Percentiles rank a stretch among this genome's conserved stretches.
These are phyloP conservation scores for Saturnispora sekii DNA, from an alignment of 805 yeast genomes.

Conservation along the genomic window DNA sequence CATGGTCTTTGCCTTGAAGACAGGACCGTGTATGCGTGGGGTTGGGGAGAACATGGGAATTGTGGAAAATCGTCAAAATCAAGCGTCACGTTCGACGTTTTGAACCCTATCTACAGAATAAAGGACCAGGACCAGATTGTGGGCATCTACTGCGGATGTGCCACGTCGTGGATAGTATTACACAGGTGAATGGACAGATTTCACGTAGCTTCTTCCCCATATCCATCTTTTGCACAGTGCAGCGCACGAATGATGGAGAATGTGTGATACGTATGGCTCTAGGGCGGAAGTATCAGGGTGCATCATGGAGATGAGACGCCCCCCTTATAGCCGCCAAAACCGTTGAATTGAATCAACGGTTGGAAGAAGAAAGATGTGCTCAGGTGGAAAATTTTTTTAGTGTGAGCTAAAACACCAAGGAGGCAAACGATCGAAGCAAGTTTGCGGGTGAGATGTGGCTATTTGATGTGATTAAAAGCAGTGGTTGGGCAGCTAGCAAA, in stretches of 20 bases:
- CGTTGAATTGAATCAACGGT: too few relatives aligned
- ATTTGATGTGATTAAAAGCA: too few relatives aligned
- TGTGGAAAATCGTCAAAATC: slow-evolving; percentile 44
- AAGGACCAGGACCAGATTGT: slow-evolving; percentile 18
- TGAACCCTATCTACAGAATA: slow-evolving; percentile 27
- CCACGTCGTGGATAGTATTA: slow-evolving; percentile 48
- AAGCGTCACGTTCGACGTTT: slow-evolving; percentile 29
- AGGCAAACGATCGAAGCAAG: too few relatives aligned
- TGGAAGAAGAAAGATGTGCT: too few relatives aligned
- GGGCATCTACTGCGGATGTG: slow-evolving; percentile 51
- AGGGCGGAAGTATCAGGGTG: slow-evolving; percentile 49
- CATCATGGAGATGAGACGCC: background rate
- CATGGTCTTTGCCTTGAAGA: slow-evolving; percentile 50
- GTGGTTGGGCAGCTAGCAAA: too few relatives aligned
- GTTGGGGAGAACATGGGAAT: slow-evolving; percentile 99
- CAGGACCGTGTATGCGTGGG: slow-evolving; percentile 62
- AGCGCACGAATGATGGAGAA: slow-evolving; percentile 58
- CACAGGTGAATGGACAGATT: slow-evolving; percentile 28
- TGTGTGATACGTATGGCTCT: slow-evolving; percentile 63
- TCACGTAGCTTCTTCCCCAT: slow-evolving; percentile 73
- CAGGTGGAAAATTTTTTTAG: too few relatives aligned
- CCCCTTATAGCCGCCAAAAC: slow-evolving; percentile 6
- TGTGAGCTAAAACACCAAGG: too few relatives aligned
- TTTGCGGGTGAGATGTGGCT: too few relatives aligned
- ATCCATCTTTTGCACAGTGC: slow-evolving; percentile 46